Percentiles rank a stretch among this genome's conserved stretches.
phyloP scores from a whole-genome alignment of 805 yeast species.

The Kuraishia ogatae region DNA sequence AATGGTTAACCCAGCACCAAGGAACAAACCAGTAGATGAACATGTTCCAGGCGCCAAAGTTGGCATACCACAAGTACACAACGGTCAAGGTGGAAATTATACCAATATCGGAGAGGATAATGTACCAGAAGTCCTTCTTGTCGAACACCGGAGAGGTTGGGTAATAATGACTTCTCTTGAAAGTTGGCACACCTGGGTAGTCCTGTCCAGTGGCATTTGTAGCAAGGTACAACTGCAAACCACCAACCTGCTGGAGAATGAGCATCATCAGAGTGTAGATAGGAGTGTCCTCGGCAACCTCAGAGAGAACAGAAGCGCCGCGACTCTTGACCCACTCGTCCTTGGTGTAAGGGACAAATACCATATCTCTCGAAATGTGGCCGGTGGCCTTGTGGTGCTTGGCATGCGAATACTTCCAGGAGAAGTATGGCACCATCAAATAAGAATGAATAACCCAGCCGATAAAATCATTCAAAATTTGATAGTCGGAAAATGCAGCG shows the following conservation, averaged over 20 bases:
- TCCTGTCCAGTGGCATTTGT: slow-evolving; percentile 74
- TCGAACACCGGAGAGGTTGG: slow-evolving; percentile 74
- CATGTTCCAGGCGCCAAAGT: slow-evolving; percentile 55
- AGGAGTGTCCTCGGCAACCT: slow-evolving; percentile 70
- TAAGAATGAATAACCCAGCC: slow-evolving; percentile 82
- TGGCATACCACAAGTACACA: slow-evolving; percentile 51
- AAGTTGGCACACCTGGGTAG: slow-evolving; percentile 35
- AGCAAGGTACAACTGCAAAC: slow-evolving; percentile 62
- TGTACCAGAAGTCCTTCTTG: slow-evolving; percentile 60
- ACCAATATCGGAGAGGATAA: slow-evolving; percentile 69
- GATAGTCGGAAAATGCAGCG: slow-evolving; percentile 71
- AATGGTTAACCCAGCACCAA: slow-evolving; percentile 75
- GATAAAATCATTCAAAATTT: slow-evolving; percentile 63
- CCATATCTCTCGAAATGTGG: slow-evolving; percentile 75
- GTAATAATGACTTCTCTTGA: slow-evolving; percentile 56
- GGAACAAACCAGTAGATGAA: slow-evolving; percentile 70
- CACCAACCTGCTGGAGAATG: slow-evolving; percentile 64
- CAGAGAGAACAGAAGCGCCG: slow-evolving; percentile 28
- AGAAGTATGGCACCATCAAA: slow-evolving; percentile 75
- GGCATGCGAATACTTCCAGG: slow-evolving; percentile 79
- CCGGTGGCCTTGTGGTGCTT: slow-evolving; percentile 91
- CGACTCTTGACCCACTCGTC: slow-evolving; percentile 38
- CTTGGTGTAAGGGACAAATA: slow-evolving; percentile 67
- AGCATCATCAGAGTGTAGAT: slow-evolving; percentile 47
- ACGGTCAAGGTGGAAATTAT: slow-evolving; percentile 41